Evolutionary conservation across 176 grass and related monocot species (phyloP).

Genomic region (Paspalum notatum): DNA sequence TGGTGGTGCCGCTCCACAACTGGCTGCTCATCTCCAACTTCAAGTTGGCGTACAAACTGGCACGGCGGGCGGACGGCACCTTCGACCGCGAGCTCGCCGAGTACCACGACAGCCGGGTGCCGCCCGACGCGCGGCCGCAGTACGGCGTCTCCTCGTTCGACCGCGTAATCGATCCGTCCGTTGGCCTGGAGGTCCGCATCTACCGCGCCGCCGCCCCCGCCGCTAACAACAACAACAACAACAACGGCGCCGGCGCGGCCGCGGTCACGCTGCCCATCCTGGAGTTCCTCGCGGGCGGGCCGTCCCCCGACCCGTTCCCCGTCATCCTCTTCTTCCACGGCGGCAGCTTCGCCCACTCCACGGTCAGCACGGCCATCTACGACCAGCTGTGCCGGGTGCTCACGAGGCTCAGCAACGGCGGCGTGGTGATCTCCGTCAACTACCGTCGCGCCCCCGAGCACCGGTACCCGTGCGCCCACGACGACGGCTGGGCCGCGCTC

Average conservation of each 20-base stretch:
- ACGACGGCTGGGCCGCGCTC: slow-evolving; percentile 88
- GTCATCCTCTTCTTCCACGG: slow-evolving; percentile 99
- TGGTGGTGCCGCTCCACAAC: slow-evolving; percentile 85
- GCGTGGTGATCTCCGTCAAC: slow-evolving; percentile 87
- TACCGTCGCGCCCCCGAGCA: slow-evolving; percentile 90
- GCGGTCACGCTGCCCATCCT: slow-evolving; percentile 54
- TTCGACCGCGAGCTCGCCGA: slow-evolving; percentile 90
- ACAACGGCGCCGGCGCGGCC: background rate
- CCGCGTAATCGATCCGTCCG: slow-evolving; percentile 63
- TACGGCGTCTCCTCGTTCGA: slow-evolving; percentile 88
- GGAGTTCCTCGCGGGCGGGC: slow-evolving; percentile 51
- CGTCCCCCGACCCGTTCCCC: slow-evolving; percentile 72
- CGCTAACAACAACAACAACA: background rate
- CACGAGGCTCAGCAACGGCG: slow-evolving; percentile 69
- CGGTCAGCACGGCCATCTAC: slow-evolving; percentile 78
- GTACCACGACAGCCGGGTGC: slow-evolving; percentile 73
- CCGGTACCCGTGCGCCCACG: slow-evolving; percentile 88
- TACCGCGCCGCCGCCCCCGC: slow-evolving; percentile 71
- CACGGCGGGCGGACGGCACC: slow-evolving; percentile 91
- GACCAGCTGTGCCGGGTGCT: slow-evolving; percentile 81
- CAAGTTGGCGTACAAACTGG: slow-evolving; percentile 93
- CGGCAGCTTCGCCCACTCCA: slow-evolving; percentile 95
- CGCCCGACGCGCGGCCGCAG: slow-evolving; percentile 57
- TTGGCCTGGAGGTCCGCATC: slow-evolving; percentile 78
- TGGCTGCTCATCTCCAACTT: slow-evolving; percentile 99